A percentile compares a stretch with the other conserved stretches of the same genome.
phyloP scores from a whole-genome alignment of 1,284 basidiomycete species.

The Erythrobasidium hasegawianum region DNA sequence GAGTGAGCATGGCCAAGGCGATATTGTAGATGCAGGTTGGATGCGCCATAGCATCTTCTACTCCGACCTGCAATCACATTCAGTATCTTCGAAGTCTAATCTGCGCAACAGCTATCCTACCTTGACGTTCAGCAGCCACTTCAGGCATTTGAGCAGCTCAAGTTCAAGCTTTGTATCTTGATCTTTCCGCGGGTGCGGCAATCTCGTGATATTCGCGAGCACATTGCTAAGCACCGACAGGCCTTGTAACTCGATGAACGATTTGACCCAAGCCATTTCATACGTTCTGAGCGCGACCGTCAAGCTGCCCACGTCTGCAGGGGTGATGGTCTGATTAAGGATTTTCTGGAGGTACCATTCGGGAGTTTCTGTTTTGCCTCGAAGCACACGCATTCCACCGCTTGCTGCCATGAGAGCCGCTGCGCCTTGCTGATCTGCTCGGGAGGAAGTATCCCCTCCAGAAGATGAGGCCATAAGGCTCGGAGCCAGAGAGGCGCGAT shows the following conservation, averaged over 20 bases:
- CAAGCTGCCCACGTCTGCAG: constrained; percentile 72
- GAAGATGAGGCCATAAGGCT: constrained; percentile 2
- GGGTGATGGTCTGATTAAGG: constrained; percentile 75
- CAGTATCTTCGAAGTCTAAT: too few relatives aligned
- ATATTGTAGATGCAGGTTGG: constrained; percentile 76
- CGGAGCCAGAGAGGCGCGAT: not conserved
- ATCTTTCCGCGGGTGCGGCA: constrained; percentile 58
- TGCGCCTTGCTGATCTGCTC: constrained; percentile 21
- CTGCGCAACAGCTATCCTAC: too few relatives aligned
- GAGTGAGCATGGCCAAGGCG: constrained; percentile 76
- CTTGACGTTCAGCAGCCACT: constrained; percentile 72
- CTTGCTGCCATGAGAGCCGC: constrained; percentile 28
- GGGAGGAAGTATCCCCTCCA: not conserved
- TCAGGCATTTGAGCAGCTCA: constrained; percentile 84
- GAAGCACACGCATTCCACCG: constrained; percentile 44
- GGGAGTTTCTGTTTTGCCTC: constrained; percentile 46
- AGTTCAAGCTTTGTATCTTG: constrained; percentile 71
- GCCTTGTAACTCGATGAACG: constrained; percentile 71
- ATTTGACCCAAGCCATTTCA: constrained; percentile 63
- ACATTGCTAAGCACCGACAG: constrained; percentile 80
- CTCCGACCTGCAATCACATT: too few relatives aligned
- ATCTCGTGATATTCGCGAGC: constrained; percentile 68
- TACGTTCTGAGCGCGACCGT: constrained; percentile 76
- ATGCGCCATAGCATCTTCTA: constrained; percentile 73
- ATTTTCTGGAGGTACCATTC: constrained; percentile 79